Evolutionary conservation across 2,329 filamentous ascomycete species (phyloP), one percentile per base, ranked within the genome.

Genomic region (Microsporum canis): DNA sequence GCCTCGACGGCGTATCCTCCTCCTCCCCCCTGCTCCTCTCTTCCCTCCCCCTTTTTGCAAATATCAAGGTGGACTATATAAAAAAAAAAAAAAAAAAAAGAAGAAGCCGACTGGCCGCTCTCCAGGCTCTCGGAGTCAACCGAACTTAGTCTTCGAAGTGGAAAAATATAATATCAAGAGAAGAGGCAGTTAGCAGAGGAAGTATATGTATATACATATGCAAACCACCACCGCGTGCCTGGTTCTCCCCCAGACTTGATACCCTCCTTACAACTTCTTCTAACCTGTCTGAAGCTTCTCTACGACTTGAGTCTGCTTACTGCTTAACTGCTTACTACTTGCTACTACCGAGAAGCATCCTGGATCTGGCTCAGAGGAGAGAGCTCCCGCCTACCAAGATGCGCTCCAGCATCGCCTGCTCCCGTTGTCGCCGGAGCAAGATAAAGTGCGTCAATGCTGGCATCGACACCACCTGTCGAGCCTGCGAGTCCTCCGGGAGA

Each of bases 381-480:
- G 43, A 27, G 43, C 43, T 47, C 5, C 43, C 43, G 6, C 43
- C 23, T 39, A 12, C 8, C 69, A 78, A 79, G 38, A 87, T 90
- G 82, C 82, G 89, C 66, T 90, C 88, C 55, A 89, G 86, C 69
- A 89, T 92, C 70, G 88, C 89, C 56, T 94, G 89, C 73, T 79
- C 83, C 63, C 81, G 84, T 65, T 92, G 89, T 71, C 82, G 89
- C 62, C 84, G 84, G 68, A 90, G 88, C 71, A 95, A 94, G 75
- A 89, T 92, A 71, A 92, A 92, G 75, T 95, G 89, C 76, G 84
- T 89, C 72, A 94, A 94, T 74, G 82, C 83, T 66, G 88, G 88
- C 63, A 82, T 86, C 61, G 82, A 82, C 64, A 85, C 84, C 14
- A 84, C 83, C 14, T 95, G 89, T 76, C 84, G 88, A 64, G 84